Base-by-base conservation (phyloP, 805 yeast species). In the Zygoascus ofunaensis region DNA sequence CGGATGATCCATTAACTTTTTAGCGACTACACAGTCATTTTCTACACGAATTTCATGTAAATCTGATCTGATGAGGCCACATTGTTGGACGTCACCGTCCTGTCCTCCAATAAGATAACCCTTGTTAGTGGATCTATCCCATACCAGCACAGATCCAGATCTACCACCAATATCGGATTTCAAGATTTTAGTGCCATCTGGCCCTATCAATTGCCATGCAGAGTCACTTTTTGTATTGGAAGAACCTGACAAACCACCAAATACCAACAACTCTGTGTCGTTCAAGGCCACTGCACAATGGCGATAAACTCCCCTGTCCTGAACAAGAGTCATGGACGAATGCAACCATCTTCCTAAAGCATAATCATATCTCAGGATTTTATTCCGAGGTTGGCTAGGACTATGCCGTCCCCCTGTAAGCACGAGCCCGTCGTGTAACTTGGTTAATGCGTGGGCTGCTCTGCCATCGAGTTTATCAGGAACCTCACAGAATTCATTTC, bases 401-500 rank as follows among this genome's bases (percentile, higher is more conserved):
- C 77, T 69, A 2, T 71, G 61, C 48, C 94, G 69, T 3, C 94
- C 94, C 2, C 92, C 94, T 28, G 76, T 61, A 3, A 81, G 49
- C 1, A 80, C 44, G 0, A 64, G 36, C 1, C 57, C 56, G 12
- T 57, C 51, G 2, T 47, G 52, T 1, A 73, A 33, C 0, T 55
- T 43, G 0, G 74, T 69, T 28, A 77, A 51, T 0, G 79, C 65
- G 53, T 82, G 89, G 47, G 81, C 71, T 76, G 78, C 72, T 45
- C 89, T 66, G 5, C 18, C 28, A 12, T 37, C n/a, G 5, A 23
- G 37, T 20, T 21, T 18, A 7, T 26, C 39, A 12, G n/a, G 15
- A 4, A 33, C 21, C 5, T 22, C 30, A 23, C 3, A 12, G 40
- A 34, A 22, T 14, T n/a, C 32, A 4, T n/a, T 3, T n/a, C 19